Evolutionary conservation across 306 rosid species (phyloP), one percentile per base, ranked within the genome.

Genomic region (Dryas alaskensis): DNA sequence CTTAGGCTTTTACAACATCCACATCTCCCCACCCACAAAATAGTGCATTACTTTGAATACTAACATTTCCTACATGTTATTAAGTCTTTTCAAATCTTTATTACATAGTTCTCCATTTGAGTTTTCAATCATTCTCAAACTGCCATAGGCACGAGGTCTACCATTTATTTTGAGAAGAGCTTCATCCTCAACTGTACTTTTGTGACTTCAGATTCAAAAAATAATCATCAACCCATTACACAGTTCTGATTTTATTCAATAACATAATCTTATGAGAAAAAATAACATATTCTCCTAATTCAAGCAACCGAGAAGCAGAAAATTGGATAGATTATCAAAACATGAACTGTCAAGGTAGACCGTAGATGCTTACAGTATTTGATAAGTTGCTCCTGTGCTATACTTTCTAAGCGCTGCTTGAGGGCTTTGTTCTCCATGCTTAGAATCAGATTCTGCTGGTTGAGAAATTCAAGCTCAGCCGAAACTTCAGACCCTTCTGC

Each of bases 381-480:
- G 79, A 95, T 95, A 73, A 84, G 93, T 80, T 95, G 97, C 89
- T 92, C 99, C 80, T 95, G 99, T 52, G 96, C 88, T 84, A 92
- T 71, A 80, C 65, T 95, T 79, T 95, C 99, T 78, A 95, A 81
- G 59, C 99, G 98, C 67, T 95, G 98, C 82, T 92, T 92, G 76
- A 95, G 98, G 67, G 99, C 89, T 86, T 92, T 95, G 87, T 95
- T 95, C 81, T 95, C 99, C 99, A 95, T 87, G 88, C 89, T 82
- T 75, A 95, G 83, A 72, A 95, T 95, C 75, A 95, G 87, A 83
- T 82, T 86, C 86, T 88, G 99, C 86, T 92, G 97, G 85, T 95
- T 92, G 64, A 95, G 89, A 88, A 95, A 95, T 67, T 95, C 97
- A 65, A 92, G 93, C 84, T 92, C 99, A 0, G 99, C 98, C 7